Evolutionary conservation across 345 rosid species (phyloP).

Genomic region (Aethionema arabicum): DNA sequence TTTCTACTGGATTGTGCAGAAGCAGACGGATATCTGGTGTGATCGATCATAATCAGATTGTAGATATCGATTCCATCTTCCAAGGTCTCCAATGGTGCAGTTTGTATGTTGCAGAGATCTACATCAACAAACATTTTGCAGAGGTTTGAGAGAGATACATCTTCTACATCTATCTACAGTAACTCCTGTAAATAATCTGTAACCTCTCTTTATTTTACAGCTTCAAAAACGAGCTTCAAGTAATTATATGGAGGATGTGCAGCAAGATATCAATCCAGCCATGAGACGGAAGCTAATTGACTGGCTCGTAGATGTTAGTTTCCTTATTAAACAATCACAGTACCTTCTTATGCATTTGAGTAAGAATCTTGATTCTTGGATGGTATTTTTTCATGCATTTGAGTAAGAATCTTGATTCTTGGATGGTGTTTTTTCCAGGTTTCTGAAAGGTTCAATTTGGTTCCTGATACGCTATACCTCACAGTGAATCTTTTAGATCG

Average conservation of each 20-base stretch:
- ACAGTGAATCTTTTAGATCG: constrained; percentile 73
- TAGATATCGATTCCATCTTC: constrained; percentile 63
- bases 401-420: constrained; percentile 9
- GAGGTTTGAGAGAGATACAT: constrained; percentile 66
- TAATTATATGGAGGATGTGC: constrained; percentile 67
- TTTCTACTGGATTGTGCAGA: constrained; percentile 46
- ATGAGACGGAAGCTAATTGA: constrained; percentile 87
- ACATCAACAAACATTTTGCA: constrained; percentile 45
- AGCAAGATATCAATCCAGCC: constrained; percentile 60
- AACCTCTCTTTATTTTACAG: constrained; percentile 37
- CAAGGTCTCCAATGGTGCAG: constrained; percentile 66
- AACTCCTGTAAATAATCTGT: neutral
- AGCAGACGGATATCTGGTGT: constrained; percentile 36
- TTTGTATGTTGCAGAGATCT: constrained; percentile 68
- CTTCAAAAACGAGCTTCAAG: constrained; percentile 68
- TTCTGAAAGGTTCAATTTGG: constrained; percentile 79
- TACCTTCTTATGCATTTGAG: constrained; percentile 5
- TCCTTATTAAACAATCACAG: constrained; percentile 13
- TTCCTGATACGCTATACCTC: constrained; percentile 77
- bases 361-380: neutral
- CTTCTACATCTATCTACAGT: too few relatives aligned
- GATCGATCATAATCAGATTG: constrained; percentile 29
- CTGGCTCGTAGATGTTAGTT: constrained; percentile 88
- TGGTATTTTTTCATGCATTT: neutral
- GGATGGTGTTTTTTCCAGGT: constrained; percentile 48